Percentiles rank a stretch among this genome's conserved stretches.
Conservation (phyloP, 768 basidiomycete genomes). For the Rhizopogon salebrosus region DNA sequence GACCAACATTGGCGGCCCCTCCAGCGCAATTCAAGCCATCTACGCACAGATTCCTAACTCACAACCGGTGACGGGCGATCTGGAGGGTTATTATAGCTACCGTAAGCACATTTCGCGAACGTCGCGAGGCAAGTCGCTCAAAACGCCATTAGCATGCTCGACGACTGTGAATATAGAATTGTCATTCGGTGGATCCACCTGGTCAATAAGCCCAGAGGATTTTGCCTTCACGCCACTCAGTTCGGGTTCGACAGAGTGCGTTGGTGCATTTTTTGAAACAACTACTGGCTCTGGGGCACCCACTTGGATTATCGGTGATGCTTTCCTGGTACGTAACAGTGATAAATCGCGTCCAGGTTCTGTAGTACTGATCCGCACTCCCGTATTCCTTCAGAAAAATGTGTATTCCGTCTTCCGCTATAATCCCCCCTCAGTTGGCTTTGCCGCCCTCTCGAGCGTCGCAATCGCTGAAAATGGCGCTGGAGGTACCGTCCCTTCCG, state of each 20-base stretch:
- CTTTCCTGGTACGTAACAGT: slow-evolving; percentile 32
- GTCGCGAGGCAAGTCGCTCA: background rate
- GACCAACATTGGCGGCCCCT: slow-evolving; percentile 52
- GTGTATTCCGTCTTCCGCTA: slow-evolving; percentile 53
- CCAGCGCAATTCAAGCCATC: slow-evolving; percentile 32
- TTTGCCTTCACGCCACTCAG: slow-evolving; percentile 38
- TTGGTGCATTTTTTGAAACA: slow-evolving; percentile 50
- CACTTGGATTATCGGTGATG: slow-evolving; percentile 51
- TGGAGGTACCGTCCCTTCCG: slow-evolving; percentile 37
- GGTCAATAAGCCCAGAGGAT: slow-evolving; percentile 45
- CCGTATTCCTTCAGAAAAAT: slow-evolving; percentile 35
- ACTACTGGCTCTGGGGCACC: slow-evolving; percentile 27
- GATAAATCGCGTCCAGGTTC: background rate
- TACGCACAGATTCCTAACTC: slow-evolving; percentile 44
- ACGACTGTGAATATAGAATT: slow-evolving; percentile 34
- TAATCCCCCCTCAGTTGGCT: slow-evolving; percentile 44
- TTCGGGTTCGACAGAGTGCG: slow-evolving; percentile 33
- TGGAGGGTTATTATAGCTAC: slow-evolving; percentile 44
- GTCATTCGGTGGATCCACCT: slow-evolving; percentile 40
- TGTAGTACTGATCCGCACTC: background rate
- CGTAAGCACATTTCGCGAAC: slow-evolving; percentile 19
- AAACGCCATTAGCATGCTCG: slow-evolving; percentile 23
- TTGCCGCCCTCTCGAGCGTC: slow-evolving; percentile 37
- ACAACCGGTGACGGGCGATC: slow-evolving; percentile 27
- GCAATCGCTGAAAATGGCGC: slow-evolving; percentile 24